These are phyloP conservation scores for Hypomontagnella submonticulosa DNA, from an alignment of 495 filamentous ascomycete genomes.

Conservation along the genomic window DNA sequence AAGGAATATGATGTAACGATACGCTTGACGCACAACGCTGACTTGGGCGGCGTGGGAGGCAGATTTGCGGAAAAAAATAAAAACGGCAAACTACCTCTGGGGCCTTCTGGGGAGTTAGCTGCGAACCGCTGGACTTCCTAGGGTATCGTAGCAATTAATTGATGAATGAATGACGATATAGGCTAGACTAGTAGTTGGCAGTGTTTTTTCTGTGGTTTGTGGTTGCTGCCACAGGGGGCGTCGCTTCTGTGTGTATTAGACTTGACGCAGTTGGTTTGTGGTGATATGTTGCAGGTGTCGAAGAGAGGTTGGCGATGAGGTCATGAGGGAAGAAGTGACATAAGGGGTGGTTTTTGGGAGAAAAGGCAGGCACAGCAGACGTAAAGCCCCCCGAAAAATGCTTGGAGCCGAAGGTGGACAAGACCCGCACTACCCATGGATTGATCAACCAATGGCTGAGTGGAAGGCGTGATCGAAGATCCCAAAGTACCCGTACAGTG, in stretches of 20 bases:
- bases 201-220: too few relatives aligned
- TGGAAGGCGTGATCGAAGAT: conserved; percentile 49
- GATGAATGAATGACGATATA: conserved; percentile 45
- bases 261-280: conserved; percentile 37
- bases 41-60: conserved; percentile 42
- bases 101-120: conserved; percentile 27
- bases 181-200: conserved; percentile 27
- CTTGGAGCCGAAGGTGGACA: conserved; percentile 47
- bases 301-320: conserved; percentile 51
- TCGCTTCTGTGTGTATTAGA: conserved; percentile 24
- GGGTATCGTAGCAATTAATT: conserved; percentile 43
- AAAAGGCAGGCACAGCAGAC: conserved; percentile 51
- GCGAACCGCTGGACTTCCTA: conserved; percentile 29
- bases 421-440: conserved; percentile 40
- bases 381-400: conserved; percentile 52
- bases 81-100: conserved; percentile 46
- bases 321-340: conserved; percentile 55
- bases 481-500: conserved; percentile 50
- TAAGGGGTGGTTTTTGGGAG: conserved; percentile 53
- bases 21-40: conserved; percentile 46
- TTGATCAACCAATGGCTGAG: conserved; percentile 43
- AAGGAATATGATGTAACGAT: conserved; percentile 52
- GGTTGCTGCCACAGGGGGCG: conserved; percentile 17
- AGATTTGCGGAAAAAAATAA: conserved; percentile 45
- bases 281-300: conserved; percentile 44